phyloP scores from a whole-genome alignment of 306 rosid species.

The Cercis canadensis region DNA sequence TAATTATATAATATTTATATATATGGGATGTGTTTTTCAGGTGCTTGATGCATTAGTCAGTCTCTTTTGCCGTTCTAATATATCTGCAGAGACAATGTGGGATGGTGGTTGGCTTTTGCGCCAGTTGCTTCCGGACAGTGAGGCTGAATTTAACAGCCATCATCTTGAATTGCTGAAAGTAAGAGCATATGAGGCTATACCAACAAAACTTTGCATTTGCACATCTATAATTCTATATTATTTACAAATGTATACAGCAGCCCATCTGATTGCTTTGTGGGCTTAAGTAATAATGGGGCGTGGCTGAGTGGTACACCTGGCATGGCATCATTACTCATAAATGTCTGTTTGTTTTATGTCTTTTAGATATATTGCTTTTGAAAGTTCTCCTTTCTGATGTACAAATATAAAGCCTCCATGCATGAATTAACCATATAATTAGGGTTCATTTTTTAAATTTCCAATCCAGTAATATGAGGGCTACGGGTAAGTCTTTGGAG shows the following conservation, averaged over 20 bases:
- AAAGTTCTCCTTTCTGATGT: too few relatives aligned
- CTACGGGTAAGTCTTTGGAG: too few relatives aligned
- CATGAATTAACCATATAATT: too few relatives aligned
- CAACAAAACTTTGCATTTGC: not conserved
- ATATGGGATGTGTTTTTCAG: conserved; percentile 49
- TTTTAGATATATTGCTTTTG: too few relatives aligned
- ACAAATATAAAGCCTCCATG: too few relatives aligned
- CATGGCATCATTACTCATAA: not conserved
- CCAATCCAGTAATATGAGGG: too few relatives aligned
- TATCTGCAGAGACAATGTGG: conserved; percentile 92
- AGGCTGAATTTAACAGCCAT: conserved; percentile 71
- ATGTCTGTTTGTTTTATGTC: too few relatives aligned
- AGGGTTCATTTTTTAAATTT: too few relatives aligned
- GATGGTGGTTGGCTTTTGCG: conserved; percentile 99
- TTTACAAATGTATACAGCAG: conserved; percentile 18
- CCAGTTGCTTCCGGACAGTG: conserved; percentile 89
- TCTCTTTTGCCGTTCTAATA: conserved; percentile 81
- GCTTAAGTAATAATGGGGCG: not conserved
- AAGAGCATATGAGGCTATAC: conserved; percentile 41
- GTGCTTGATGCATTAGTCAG: conserved; percentile 88
- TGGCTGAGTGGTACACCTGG: too few relatives aligned
- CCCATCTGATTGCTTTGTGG: conserved; percentile 2
- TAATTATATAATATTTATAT: conserved; percentile 1
- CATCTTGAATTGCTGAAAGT: conserved; percentile 81
- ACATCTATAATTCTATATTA: conserved; percentile 7